Conservation (phyloP, 2,329 filamentous ascomycete genomes). For the Teratosphaeria gauchensis region DNA sequence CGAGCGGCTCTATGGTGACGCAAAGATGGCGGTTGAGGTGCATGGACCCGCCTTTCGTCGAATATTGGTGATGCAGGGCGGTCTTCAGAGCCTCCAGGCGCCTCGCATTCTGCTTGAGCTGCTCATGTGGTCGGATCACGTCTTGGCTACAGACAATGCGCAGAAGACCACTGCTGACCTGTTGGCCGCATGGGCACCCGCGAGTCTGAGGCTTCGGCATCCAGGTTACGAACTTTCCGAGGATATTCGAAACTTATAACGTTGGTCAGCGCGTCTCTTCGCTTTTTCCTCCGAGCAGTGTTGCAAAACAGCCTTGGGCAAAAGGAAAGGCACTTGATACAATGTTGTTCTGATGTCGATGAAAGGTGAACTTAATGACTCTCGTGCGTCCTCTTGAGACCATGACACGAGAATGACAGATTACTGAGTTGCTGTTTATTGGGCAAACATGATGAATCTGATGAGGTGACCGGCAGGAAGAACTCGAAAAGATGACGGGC, state of each 20-base stretch:
- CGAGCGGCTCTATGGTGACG: slow-evolving; percentile 1
- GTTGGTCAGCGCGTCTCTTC: too few relatives aligned
- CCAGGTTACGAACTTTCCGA: background rate
- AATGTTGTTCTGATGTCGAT: too few relatives aligned
- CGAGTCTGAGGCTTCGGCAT: background rate
- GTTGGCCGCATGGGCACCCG: background rate
- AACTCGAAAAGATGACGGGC: background rate
- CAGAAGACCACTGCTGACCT: background rate
- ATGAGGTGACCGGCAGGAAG: too few relatives aligned
- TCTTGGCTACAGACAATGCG: background rate
- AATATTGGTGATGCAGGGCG: background rate
- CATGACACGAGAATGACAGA: too few relatives aligned
- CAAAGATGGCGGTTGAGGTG: background rate
- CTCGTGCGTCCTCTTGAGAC: too few relatives aligned
- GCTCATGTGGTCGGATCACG: background rate
- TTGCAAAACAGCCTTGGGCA: too few relatives aligned
- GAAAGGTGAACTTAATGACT: too few relatives aligned
- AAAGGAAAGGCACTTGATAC: too few relatives aligned
- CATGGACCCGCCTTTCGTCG: background rate
- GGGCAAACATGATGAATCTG: too few relatives aligned
- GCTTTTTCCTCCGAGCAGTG: too few relatives aligned
- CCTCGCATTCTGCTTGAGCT: background rate
- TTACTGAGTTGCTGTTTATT: too few relatives aligned
- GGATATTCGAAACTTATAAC: background rate
- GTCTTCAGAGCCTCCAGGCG: background rate